Evolutionary conservation across 2,329 filamentous ascomycete genomes (phyloP), one percentile per base, ranked within the genome.

Genomic region (Pezicula carpinea): DNA sequence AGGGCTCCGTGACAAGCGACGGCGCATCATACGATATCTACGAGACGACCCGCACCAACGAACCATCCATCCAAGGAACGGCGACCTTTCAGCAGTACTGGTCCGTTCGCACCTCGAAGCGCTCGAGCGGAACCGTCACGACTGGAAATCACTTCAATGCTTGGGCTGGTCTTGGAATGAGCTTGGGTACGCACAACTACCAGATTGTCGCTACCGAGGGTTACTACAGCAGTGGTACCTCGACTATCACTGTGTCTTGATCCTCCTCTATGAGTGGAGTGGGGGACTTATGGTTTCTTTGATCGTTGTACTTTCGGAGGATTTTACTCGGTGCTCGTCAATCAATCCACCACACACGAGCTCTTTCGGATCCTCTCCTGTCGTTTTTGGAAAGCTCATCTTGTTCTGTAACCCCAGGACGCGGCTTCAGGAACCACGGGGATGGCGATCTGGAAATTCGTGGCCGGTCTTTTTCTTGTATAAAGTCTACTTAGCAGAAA

Each of bases 51-150:
- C 39, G 39, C 15, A 34, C 36, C 45, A 47, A 39, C 14, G 13
- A 26, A 14, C 31, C 45, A 19, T 42, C 39, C 26, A 47, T 39
- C 23, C 10, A 26, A 56, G 74, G 74, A 38, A 75, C 70, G 34
- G 50, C 54, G 39, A 76, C 71, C 48, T 76, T 77, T 59, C 63
- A 71, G 59, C 74, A 77, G 65, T 77, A 69, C 64, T 76, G 70
- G 72, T 73, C 70, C 13, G 70, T 79, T 21, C 70, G 75, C 51
- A 62, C 65, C 51, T 65, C 53, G 49, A 77, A 77, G 69, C 69
- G 76, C 42, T 65, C 66, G 22, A 64, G 68, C 45, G 77, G 76
- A 3, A 73, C 69, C 8, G 71, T 80, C 52, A 74, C 69, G 35
- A 66, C 67, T 3, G 62, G 59, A 29, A 72, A 69, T 53, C 75